Base-by-base conservation (phyloP, 441 rosid genomes). In the Pelargonium australe region DNA sequence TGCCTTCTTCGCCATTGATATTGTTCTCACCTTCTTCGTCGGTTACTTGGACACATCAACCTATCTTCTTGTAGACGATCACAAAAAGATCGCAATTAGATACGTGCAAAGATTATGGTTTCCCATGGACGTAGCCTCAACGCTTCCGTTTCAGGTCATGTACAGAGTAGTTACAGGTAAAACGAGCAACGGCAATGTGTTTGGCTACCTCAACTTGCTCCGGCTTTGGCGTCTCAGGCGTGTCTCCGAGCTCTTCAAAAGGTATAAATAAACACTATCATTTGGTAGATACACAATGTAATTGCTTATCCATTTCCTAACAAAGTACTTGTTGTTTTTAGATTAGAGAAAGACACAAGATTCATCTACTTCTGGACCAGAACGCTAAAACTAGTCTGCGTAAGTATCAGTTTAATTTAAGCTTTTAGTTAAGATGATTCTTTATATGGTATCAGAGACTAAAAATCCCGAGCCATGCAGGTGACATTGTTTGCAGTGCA, bases 221-320 rank as follows among this genome's bases (percentile, higher is more conserved):
- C 87, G 97, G 40, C 90, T 93, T 2, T 93, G 97, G 98, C 89
- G 98, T 69, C 88, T 91, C 66, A 66, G 96, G 64, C 93, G 96
- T 37, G 90, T 94, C 4, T 62, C 85, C 23, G 85, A 82, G 49
- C 89, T 94, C 78, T 94, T 88, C 73, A 73, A 69, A 75, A 89
- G 98, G 96, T 34, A 34, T 34, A 34, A 1, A 34, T 34, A 34
- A 1, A 34, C 40, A 34, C 40, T 34, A 34, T 34, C 40, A 34
- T 34, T 34, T 4, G 40, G 28, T 25, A 25, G 1, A 4, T 34
- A 34, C 40, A 34, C 40, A 34, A 34, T 34, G 40, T 4, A 34
- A 34, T 34, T 34, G 40, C 40, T 34, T 34, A 34, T 2, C 5
- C 5, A 34, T 34, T 34, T 34, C 40, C 40, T 34, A 34, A 34